Percentiles rank a stretch among this genome's conserved stretches.
These are phyloP conservation scores for Alliaria petiolata DNA, from an alignment of 345 rosid genomes.

Conservation along the genomic window DNA sequence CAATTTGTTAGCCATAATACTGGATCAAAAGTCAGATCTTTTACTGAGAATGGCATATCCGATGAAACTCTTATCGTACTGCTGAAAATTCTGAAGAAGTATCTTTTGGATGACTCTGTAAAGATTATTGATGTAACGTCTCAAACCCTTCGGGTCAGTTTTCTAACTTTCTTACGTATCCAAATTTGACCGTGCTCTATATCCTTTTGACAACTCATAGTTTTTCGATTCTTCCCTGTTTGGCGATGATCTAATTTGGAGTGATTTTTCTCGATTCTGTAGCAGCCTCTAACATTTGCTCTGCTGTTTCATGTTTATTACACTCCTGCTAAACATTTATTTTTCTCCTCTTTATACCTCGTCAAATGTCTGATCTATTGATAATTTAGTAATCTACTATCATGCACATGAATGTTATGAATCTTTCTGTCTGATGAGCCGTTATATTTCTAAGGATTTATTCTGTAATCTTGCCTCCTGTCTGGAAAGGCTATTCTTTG, in stretches of 20 bases:
- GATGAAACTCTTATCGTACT: constrained; percentile 62
- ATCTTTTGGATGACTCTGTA: constrained; percentile 82
- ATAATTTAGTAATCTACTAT: background rate
- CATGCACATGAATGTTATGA: constrained; percentile 9
- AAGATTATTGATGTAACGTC: constrained; percentile 72
- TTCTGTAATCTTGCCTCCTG: background rate
- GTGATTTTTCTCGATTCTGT: background rate
- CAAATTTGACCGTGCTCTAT: constrained; percentile 2
- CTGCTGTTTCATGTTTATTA: constrained; percentile 6
- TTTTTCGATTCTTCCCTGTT: background rate
- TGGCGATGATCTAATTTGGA: background rate
- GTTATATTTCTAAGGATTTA: background rate
- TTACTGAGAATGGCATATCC: constrained; percentile 47
- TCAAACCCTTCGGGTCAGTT: constrained; percentile 82
- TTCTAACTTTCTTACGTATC: constrained; percentile 5
- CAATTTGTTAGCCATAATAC: constrained; percentile 27
- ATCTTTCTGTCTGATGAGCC: background rate
- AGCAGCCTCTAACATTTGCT: background rate
- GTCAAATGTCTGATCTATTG: background rate
- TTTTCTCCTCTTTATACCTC: background rate
- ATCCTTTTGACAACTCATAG: background rate
- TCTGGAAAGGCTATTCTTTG: constrained; percentile 4
- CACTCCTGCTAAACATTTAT: background rate
- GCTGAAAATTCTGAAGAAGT: constrained; percentile 73
- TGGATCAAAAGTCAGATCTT: constrained; percentile 42